Evolutionary conservation across 177 flowering plant species (phyloP), one percentile per base, ranked within the genome.

Genomic region (Telopea speciosissima): DNA sequence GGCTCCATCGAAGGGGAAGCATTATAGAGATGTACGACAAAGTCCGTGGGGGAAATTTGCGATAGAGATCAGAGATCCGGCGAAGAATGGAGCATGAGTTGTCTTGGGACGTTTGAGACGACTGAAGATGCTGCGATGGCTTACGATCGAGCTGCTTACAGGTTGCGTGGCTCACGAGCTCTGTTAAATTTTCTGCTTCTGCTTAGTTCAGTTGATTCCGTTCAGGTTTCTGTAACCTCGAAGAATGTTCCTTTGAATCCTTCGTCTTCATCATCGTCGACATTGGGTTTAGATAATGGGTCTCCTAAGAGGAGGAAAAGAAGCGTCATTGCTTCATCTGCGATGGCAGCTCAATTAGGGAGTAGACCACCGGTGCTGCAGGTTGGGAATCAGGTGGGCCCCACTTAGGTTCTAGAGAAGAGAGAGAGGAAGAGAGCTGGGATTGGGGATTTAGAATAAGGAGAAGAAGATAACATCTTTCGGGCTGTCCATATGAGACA

Each of bases 141-240:
- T 65, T 88, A 85, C 69, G 91, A 88, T n/a, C 73, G 76, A 23
- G 91, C 91, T 9, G 89, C 91, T 22, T 85, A 77, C 52, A 63
- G 83, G 64, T 80, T 86, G 77, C 82, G 88, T 5, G 91, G 91
- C 33, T 76, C 85, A 2, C 77, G 85, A 9, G 91, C 91, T 14
- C 75, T 86, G 74, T 78, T 87, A 19, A 87, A 86, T 63, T 87
- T 87, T 69, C 91, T 88, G 0, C 82, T 82, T 22, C 58, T 80
- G 33, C 74, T 81, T 16, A 80, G 82, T n/a, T 66, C 75, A 1
- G 28, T 23, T 8, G 66, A 60, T 0, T 52, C 73, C 12, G 40
- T 26, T 4, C 59, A 71, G 13, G 21, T 22, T 6, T 69, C 72
- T 11, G 70, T n/a, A 13, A 1, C 52, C 14, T 6, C 70, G 9